Base-by-base conservation (phyloP, 768 basidiomycete genomes). In the Baorangia bicolor region DNA sequence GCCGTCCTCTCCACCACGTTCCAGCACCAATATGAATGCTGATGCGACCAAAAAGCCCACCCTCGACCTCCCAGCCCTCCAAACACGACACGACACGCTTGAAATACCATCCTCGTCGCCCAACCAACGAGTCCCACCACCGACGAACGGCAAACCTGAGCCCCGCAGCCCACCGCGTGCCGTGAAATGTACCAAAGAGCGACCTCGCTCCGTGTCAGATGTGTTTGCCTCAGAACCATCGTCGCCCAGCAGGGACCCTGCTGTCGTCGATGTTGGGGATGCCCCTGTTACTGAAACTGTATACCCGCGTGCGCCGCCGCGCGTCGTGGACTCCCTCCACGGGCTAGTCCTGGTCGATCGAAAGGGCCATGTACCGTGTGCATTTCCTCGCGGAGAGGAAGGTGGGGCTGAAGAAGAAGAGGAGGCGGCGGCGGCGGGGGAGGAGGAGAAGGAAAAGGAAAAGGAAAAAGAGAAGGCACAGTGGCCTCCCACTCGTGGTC, bases 341-440 rank as follows among this genome's bases (percentile, higher is more conserved):
- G 61, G 67, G 0, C 55, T 56, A 37, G 59, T 63, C 3, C 42
- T 69, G 40, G 68, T 65, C 7, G 58, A 65, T 40, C 54, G 41
- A 46, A 56, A 42, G 6, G 65, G 63, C 3, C 56, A 44, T 28
- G 51, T 60, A 3, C 67, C 63, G 3, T 56, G 53, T 9, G 5
- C 42, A 12, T 5, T 58, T 41, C 25, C 41, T 50, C 37, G 1
- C 3, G 31, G 23, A 3, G 51, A 38, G 8, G 23, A 40, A 21
- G 38, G 28, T 0, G 30, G 0, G 0, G 12, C 20, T n/a, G 33
- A 52, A 31, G 49, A 50, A 11, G 57, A 49, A 3, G 53, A 37
- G 0, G 38, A 34, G n/a, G n/a, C n/a, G n/a, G n/a, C n/a, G n/a
- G 1, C 3, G 31, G 23, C 2, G 51, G 35, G 8, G 23, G 37